Conservation (phyloP, 2,329 filamentous ascomycete species). For the Phyllosticta citrichinensis region DNA sequence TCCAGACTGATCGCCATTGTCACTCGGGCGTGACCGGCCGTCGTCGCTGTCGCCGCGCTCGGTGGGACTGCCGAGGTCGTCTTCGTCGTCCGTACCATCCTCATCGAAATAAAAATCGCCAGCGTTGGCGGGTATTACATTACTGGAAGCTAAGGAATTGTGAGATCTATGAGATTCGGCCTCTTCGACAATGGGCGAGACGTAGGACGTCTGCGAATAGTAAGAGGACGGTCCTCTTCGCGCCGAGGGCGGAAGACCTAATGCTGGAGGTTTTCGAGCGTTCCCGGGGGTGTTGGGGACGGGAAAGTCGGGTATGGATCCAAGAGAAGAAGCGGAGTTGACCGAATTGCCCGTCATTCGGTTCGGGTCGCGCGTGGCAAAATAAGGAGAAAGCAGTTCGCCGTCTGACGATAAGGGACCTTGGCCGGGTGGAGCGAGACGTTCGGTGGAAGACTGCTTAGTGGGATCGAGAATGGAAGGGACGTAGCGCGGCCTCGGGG, state of each 20-base stretch:
- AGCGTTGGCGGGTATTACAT: constrained; percentile 35
- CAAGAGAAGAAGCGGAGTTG: constrained; percentile 31
- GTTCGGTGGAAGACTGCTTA: constrained; percentile 20
- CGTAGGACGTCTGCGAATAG: constrained; percentile 38
- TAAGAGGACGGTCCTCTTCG: constrained; percentile 39
- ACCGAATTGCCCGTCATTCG: constrained; percentile 29
- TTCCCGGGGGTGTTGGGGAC: constrained; percentile 22
- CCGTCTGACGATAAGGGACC: constrained; percentile 13
- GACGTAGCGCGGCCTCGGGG: constrained; percentile 29
- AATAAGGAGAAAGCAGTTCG: constrained; percentile 23
- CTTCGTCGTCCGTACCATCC: constrained; percentile 25
- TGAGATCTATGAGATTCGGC: constrained; percentile 32
- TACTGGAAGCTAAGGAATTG: constrained; percentile 39
- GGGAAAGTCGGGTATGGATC: constrained; percentile 33
- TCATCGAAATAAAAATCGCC: constrained; percentile 32
- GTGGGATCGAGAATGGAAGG: constrained; percentile 29
- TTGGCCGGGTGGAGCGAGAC: constrained; percentile 19
- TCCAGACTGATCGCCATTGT: constrained; percentile 26
- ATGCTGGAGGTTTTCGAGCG: constrained; percentile 30
- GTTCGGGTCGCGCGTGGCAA: constrained; percentile 16
- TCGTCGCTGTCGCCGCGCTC: constrained; percentile 11
- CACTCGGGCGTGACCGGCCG: constrained; percentile 20
- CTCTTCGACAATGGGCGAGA: constrained; percentile 41
- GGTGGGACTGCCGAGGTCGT: constrained; percentile 21
- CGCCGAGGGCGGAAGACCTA: constrained; percentile 40